These are phyloP conservation scores for Aspergillus spinulosporus DNA, from an alignment of 2,329 filamentous ascomycete genomes.

Conservation along the genomic window DNA sequence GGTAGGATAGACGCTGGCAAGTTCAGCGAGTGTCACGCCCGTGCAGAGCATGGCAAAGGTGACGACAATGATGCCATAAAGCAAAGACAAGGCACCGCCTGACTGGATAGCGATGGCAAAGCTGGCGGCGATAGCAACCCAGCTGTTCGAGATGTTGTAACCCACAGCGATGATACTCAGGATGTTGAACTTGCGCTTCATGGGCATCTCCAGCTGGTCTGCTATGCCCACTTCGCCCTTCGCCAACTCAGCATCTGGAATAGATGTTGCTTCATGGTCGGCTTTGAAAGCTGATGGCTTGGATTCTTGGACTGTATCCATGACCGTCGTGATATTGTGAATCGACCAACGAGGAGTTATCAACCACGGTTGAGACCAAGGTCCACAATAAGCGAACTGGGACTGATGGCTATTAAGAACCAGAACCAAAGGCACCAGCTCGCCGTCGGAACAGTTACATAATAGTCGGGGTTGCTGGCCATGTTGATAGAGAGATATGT, in stretches of 20 bases:
- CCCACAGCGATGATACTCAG: slow-evolving; percentile 27
- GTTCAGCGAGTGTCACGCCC: slow-evolving; percentile 6
- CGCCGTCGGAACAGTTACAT: slow-evolving; percentile 10
- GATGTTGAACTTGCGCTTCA: slow-evolving; percentile 28
- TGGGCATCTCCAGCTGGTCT: slow-evolving; percentile 21
- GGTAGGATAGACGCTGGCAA: slow-evolving; percentile 7
- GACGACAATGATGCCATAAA: slow-evolving; percentile 27
- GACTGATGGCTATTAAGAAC: slow-evolving; percentile 4
- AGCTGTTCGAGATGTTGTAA: slow-evolving; percentile 29
- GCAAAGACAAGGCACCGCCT: slow-evolving; percentile 23
- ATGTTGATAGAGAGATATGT: slow-evolving; percentile 15
- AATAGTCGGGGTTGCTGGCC: neutral
- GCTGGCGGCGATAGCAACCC: slow-evolving; percentile 28
- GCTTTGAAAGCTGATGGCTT: slow-evolving; percentile 12
- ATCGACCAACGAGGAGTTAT: neutral
- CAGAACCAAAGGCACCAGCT: neutral
- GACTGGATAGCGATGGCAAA: slow-evolving; percentile 28
- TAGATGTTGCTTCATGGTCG: slow-evolving; percentile 4
- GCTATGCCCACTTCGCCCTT: slow-evolving; percentile 23
- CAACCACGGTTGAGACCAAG: neutral
- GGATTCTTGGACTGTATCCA: slow-evolving; percentile 16
- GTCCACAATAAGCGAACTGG: neutral
- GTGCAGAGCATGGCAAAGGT: slow-evolving; percentile 22
- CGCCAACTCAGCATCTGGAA: slow-evolving; percentile 21
- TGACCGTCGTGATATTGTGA: neutral